phyloP scores from a whole-genome alignment of 768 basidiomycete genomes.

The Lanmaoa pseudosensibilis region DNA sequence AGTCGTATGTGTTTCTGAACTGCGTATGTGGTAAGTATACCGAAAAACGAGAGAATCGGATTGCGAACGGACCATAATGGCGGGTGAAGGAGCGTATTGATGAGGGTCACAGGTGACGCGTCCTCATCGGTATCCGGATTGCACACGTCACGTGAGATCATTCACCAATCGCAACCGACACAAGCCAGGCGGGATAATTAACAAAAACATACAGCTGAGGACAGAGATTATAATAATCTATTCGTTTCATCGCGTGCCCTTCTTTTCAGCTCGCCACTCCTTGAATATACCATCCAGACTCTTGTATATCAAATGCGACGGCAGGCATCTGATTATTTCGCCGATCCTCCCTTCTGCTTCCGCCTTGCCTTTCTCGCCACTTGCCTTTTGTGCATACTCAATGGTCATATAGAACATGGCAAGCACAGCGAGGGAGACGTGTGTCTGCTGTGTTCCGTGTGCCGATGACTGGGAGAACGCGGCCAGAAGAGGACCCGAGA shows the following conservation, averaged over 20 bases:
- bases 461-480: slow-evolving; percentile 75
- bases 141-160: slow-evolving; percentile 25
- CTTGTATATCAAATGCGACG: slow-evolving; percentile 84
- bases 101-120: slow-evolving; percentile 33
- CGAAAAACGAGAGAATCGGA: background rate
- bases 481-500: slow-evolving; percentile 68
- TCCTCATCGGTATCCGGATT: slow-evolving; percentile 23
- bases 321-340: slow-evolving; percentile 88
- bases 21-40: slow-evolving; percentile 31
- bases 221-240: slow-evolving; percentile 8
- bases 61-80: slow-evolving; percentile 32
- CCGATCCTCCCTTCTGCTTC: slow-evolving; percentile 78
- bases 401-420: slow-evolving; percentile 84
- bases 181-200: slow-evolving; percentile 4
- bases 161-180: background rate
- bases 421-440: slow-evolving; percentile 89
- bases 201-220: background rate
- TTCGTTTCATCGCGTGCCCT: slow-evolving; percentile 49
- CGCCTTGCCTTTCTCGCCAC: slow-evolving; percentile 61
- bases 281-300: slow-evolving; percentile 94
- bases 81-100: slow-evolving; percentile 10
- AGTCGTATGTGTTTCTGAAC: slow-evolving; percentile 98
- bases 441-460: slow-evolving; percentile 88
- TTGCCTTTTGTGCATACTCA: slow-evolving; percentile 76
- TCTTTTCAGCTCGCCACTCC: slow-evolving; percentile 86